Evolutionary conservation across 140 eudicot species (phyloP).

Genomic region (Stevia rebaudiana): DNA sequence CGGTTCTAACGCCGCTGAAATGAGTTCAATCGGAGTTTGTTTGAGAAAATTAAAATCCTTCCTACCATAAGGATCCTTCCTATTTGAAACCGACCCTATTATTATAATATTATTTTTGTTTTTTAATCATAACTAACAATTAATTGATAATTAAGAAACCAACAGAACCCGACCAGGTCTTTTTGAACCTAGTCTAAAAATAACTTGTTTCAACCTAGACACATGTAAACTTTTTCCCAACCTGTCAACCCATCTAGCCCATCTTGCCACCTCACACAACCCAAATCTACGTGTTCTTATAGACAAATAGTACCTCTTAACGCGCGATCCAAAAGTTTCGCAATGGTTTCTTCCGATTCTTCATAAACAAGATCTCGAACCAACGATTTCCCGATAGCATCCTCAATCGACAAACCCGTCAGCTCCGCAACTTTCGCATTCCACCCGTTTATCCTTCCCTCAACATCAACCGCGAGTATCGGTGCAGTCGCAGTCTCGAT

Average conservation of each 20-base stretch:
- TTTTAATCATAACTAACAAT: neutral
- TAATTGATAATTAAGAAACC: neutral
- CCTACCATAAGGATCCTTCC: too few species aligned
- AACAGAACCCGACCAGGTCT: neutral
- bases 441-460: conserved; percentile 87
- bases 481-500: conserved; percentile 96
- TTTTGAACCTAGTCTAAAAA: neutral
- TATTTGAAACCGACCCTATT: too few species aligned
- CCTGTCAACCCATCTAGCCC: neutral
- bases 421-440: conserved; percentile 78
- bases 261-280: neutral
- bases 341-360: conserved; percentile 61
- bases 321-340: conserved; percentile 57
- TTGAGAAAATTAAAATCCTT: too few species aligned
- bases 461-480: conserved; percentile 67
- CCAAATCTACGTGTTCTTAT: neutral
- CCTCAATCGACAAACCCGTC: conserved; percentile 60
- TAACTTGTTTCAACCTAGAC: neutral
- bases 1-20: too few species aligned
- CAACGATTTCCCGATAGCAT: conserved; percentile 84
- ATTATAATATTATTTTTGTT: neutral
- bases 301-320: conserved; percentile 47
- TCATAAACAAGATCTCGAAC: conserved; percentile 59
- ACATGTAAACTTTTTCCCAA: neutral
- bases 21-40: too few species aligned